phyloP scores from a whole-genome alignment of 768 basidiomycete genomes.

The Kondoa malvinella region DNA sequence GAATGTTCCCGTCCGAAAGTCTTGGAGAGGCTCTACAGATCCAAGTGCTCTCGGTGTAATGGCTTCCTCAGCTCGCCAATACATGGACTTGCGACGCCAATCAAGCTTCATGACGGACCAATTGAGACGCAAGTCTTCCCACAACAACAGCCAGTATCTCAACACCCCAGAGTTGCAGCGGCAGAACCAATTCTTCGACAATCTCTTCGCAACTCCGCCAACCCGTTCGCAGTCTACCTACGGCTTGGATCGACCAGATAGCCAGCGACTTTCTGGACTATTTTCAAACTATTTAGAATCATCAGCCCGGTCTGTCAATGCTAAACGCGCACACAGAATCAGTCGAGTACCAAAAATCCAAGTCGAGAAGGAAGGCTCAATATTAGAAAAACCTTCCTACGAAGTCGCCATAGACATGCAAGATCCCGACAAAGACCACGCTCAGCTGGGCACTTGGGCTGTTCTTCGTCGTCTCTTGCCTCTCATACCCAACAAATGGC shows the following conservation, averaged over 20 bases:
- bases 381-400: neutral
- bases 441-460: neutral
- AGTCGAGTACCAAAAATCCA: neutral
- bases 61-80: neutral
- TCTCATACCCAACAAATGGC: constrained; percentile 53
- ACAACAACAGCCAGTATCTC: neutral
- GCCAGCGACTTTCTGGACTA: neutral
- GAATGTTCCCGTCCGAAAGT: neutral
- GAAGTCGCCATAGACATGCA: neutral
- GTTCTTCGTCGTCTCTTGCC: constrained; percentile 2
- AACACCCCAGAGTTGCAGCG: neutral
- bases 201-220: neutral
- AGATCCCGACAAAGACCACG: neutral
- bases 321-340: neutral
- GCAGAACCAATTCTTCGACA: neutral
- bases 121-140: neutral
- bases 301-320: neutral
- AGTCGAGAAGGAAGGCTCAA: neutral
- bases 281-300: neutral
- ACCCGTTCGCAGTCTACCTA: neutral
- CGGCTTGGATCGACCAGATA: neutral
- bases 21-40: neutral
- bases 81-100: neutral
- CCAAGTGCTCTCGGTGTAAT: neutral
- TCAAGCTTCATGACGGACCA: neutral